Evolutionary conservation across 1,139 yeast genomes (phyloP).

Genomic region (Geotrichum carabidarum): DNA sequence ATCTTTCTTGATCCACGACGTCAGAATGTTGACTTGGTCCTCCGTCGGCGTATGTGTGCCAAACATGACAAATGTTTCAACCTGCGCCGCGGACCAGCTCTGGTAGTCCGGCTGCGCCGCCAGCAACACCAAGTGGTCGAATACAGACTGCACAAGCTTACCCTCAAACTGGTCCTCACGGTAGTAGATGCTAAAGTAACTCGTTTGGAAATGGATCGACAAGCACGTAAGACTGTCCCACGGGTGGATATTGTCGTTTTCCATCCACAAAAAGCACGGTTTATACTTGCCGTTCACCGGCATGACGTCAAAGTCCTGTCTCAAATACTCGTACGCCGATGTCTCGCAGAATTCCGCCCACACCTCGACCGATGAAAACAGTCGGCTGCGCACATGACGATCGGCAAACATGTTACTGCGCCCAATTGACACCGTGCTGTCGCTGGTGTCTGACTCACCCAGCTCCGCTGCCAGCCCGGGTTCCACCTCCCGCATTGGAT

Average conservation of each 20-base stretch:
- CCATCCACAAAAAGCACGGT: background rate
- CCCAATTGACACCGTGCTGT: background rate
- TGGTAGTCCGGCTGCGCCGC: background rate
- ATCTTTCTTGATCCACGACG: constrained; percentile 5
- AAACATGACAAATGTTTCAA: constrained; percentile 13
- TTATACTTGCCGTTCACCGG: background rate
- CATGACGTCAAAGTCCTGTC: background rate
- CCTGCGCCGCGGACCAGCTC: background rate
- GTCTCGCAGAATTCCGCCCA: constrained; percentile 22
- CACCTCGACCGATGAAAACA: constrained; percentile 34
- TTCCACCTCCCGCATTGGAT: background rate
- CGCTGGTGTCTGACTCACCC: background rate
- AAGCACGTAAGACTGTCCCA: constrained; percentile 14
- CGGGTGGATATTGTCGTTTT: constrained; percentile 5
- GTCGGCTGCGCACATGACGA: constrained; percentile 29
- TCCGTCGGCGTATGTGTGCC: constrained; percentile 7
- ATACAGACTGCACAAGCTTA: constrained; percentile 1
- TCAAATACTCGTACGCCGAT: background rate
- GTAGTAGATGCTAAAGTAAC: constrained; percentile 13
- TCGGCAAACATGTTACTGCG: constrained; percentile 19
- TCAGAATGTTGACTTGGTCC: background rate
- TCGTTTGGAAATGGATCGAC: constrained; percentile 10
- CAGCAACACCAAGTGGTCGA: constrained; percentile 2
- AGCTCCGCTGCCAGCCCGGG: background rate
- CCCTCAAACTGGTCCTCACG: constrained; percentile 5